Evolutionary conservation across 306 rosid genomes (phyloP).

Genomic region (Aeschynomene evenia): DNA sequence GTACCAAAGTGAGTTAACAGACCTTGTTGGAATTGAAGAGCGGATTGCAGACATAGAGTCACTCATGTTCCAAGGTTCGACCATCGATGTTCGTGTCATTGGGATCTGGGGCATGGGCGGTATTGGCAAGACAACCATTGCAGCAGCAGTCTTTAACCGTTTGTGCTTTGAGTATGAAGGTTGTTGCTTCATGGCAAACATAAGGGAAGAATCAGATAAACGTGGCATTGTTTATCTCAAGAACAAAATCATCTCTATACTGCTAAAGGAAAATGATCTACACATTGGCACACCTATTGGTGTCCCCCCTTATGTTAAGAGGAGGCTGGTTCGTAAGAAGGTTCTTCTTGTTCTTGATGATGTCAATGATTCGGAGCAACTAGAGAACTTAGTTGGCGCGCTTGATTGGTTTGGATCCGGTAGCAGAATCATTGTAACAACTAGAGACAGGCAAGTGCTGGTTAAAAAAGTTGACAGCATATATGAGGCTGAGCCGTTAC

Average conservation of each 20-base stretch:
- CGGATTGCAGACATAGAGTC: conserved; percentile 21
- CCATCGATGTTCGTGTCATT: conserved; percentile 12
- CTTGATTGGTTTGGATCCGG: conserved; percentile 38
- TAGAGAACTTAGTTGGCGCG: conserved; percentile 26
- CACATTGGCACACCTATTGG: conserved; percentile 32
- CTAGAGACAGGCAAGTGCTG: conserved; percentile 31
- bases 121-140: conserved; percentile 7
- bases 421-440: conserved; percentile 40
- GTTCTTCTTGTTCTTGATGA: conserved; percentile 30
- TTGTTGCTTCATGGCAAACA: conserved; percentile 31
- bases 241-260: conserved; percentile 30
- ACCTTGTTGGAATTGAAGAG: conserved; percentile 29
- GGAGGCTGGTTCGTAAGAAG: conserved; percentile 26
- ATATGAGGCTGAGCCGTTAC: conserved; percentile 27
- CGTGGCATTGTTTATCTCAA: conserved; percentile 22
- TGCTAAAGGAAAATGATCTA: conserved; percentile 26
- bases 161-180: conserved; percentile 28
- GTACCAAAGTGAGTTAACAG: conserved; percentile 31
- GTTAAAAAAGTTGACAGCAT: not conserved
- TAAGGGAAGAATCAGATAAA: conserved; percentile 32
- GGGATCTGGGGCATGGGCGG: conserved; percentile 42
- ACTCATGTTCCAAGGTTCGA: conserved; percentile 1
- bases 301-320: conserved; percentile 25
- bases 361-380: conserved; percentile 22
- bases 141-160: conserved; percentile 18